Evolutionary conservation across 2,329 filamentous ascomycete genomes (phyloP).

Genomic region (Sporothrix pseudoabietina): DNA sequence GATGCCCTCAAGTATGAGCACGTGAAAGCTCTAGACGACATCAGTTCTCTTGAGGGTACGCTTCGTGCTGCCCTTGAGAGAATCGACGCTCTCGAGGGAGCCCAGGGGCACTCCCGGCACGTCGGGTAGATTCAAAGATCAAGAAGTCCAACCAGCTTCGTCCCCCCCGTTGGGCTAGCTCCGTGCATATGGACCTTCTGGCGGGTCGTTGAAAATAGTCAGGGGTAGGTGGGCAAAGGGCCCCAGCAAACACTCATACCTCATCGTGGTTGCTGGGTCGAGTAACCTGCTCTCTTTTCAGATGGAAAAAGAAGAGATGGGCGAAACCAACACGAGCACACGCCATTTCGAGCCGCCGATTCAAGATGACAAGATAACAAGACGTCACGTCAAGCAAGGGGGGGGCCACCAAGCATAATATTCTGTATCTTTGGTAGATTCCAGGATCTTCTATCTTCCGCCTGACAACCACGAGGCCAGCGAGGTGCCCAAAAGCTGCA

Average conservation of each 20-base stretch:
- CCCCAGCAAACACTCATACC: slow-evolving; percentile 1
- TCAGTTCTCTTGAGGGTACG: too few relatives aligned
- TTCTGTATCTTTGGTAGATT: neutral
- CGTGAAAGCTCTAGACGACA: too few relatives aligned
- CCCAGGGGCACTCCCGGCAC: neutral
- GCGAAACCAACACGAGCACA: slow-evolving; percentile 1
- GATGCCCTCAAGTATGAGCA: too few relatives aligned
- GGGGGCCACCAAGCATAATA: neutral
- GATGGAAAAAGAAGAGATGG: neutral
- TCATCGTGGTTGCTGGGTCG: slow-evolving; percentile 5
- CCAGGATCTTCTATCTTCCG: too few relatives aligned
- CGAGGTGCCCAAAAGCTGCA: too few relatives aligned
- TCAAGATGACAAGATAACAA: neutral
- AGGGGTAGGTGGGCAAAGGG: neutral
- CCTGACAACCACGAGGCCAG: too few relatives aligned
- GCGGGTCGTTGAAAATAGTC: neutral
- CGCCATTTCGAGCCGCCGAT: neutral
- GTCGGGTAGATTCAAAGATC: neutral
- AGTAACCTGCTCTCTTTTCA: neutral
- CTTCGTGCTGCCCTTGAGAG: neutral
- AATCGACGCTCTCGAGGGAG: neutral
- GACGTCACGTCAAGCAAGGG: neutral
- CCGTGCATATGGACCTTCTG: neutral
- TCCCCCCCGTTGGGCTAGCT: neutral
- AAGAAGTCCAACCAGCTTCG: neutral